Percentiles rank a stretch among this genome's conserved stretches.
Conservation (phyloP, 495 filamentous ascomycete genomes). For the Physcia stellaris region DNA sequence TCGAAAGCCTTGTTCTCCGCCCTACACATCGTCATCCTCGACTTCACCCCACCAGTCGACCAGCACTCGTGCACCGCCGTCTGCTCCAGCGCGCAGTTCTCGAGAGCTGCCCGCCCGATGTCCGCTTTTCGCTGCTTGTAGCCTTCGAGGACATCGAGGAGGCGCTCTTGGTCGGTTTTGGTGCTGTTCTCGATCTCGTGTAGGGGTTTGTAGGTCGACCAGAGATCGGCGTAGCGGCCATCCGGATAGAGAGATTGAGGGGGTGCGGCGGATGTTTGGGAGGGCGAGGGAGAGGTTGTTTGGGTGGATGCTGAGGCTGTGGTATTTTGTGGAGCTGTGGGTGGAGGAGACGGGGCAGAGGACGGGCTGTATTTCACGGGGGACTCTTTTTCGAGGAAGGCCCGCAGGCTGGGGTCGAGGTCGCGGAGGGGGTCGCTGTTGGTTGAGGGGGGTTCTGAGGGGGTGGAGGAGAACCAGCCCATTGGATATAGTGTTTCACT, state of each 20-base stretch:
- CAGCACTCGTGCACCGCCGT: conserved; percentile 64
- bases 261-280: conserved; percentile 25
- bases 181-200: conserved; percentile 43
- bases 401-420: conserved; percentile 71
- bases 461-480: conserved; percentile 36
- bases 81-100: conserved; percentile 88
- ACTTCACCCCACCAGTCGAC: conserved; percentile 40
- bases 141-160: conserved; percentile 61
- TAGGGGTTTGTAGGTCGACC: conserved; percentile 71
- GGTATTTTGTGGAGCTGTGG: conserved; percentile 12
- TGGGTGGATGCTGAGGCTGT: conserved; percentile 21
- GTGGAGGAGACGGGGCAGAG: conserved; percentile 13
- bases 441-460: conserved; percentile 21
- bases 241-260: conserved; percentile 52
- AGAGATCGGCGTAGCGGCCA: conserved; percentile 86
- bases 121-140: conserved; percentile 69
- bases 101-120: conserved; percentile 71
- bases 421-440: conserved; percentile 59
- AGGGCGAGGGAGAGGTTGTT: conserved; percentile 29
- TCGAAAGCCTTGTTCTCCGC: conserved; percentile 56
- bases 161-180: conserved; percentile 59
- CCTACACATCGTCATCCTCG: conserved; percentile 57
- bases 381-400: conserved; percentile 74
- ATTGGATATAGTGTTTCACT: too few species aligned
- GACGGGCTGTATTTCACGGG: conserved; percentile 35